Evolutionary conservation across 768 basidiomycete species (phyloP), one percentile per base, ranked within the genome.

Genomic region (Boletales sp.): DNA sequence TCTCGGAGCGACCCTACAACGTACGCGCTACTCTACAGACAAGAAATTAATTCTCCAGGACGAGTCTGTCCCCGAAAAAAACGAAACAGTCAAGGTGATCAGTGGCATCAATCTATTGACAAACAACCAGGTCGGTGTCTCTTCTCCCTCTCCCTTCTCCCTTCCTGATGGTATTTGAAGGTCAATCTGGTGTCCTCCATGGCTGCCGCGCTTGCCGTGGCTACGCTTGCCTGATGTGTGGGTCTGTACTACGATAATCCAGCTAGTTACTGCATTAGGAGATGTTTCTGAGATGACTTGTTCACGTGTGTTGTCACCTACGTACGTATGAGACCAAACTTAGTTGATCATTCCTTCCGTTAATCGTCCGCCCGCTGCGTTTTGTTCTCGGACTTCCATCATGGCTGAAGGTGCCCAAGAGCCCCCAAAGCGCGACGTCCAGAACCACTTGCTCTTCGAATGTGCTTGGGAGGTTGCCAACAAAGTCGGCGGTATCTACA

Each of bases 401-500:
- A 66, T 64, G 63, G 53, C 56, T 44, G 63, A 66, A 17, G 56
- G 43, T 7, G 18, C 35, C 9, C 12, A 38, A 41, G 63, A 68
- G 18, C 32, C 59, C 2, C 51, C 61, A 27, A 76, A 74, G 53
- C 86, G 90, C 72, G 87, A 90, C 69, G 82, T 90, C 43, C 82
- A 82, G 63, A 80, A 85, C 57, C 82, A 90, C 41, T 62, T 91
- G 31, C 86, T 97, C 64, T 97, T 97, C 64, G 94, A 97, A 66
- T 91, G 87, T 68, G 94, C 94, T 31, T 97, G 94, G 94, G 94
- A 97, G 74, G 94, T 97, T 61, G 94, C 88, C 31, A 97, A 97
- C 82, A 97, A 97, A 72, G 94, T 97, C 69, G 95, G 94, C 59
- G 95, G 95, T 54, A 97, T 97, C 71, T 97, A 97, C 79, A 97